Base-by-base conservation (phyloP, 2,329 filamentous ascomycete genomes). In the Sporothrix brunneoviolacea region DNA sequence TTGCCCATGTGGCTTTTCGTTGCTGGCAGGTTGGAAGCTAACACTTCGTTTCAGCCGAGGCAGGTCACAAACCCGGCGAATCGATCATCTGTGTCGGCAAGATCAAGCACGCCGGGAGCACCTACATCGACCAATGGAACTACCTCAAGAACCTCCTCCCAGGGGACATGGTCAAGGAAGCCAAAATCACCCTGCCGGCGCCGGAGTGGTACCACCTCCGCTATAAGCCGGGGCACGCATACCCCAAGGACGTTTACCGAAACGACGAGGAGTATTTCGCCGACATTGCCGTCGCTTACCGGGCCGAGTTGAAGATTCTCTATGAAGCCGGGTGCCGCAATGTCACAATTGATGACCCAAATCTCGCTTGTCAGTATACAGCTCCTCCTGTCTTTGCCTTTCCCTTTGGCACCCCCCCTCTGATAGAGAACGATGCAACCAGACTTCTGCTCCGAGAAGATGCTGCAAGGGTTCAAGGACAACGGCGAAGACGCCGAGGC, bases 381-480 rank as follows among this genome's bases (percentile, higher is more conserved):
- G n/a, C n/a, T n/a, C 13, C 8, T 19, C 9, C 28, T 24, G 5
- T 16, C 6, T 24, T n/a, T n/a, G n/a, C n/a, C n/a, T n/a, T n/a
- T n/a, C n/a, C n/a, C n/a, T n/a, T n/a, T n/a, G n/a, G n/a, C n/a
- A n/a, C n/a, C n/a, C n/a, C n/a, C n/a, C n/a, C n/a, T n/a, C n/a
- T n/a, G n/a, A n/a, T n/a, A n/a, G n/a, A n/a, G n/a, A n/a, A n/a
- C n/a, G 77, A 74, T n/a, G n/a, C n/a, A n/a, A n/a, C n/a, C n/a
- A n/a, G n/a, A 85, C 64, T 86, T 86, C 65, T 86, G 83, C 68
- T 83, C 79, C 4, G 77, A 84, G 33, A 79, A 80, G 55, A 85
- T 85, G 79, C 68, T 82, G 15, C 68, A 72, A 50, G 79, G 79
- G 24, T 80, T 71, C 51, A 61, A 74, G 68, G 71, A 76, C 50